Base-by-base conservation (phyloP, 1,139 yeast species). In the Dujonia santamariae region DNA sequence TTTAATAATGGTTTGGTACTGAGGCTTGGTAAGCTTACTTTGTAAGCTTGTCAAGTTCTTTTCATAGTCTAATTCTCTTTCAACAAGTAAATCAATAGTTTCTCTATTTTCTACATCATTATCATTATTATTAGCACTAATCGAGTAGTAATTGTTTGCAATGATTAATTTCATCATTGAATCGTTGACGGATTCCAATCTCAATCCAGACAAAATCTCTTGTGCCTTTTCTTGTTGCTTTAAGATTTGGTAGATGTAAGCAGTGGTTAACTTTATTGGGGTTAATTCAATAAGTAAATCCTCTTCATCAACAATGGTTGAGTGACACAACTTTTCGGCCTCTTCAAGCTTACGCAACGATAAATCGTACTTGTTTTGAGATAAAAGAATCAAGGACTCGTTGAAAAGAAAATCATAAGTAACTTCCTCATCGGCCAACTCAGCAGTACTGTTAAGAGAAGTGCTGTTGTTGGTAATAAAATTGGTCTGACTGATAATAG, bases 261-360 rank as follows among this genome's bases (percentile, higher is more conserved):
- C 83, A 19, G 74, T 73, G 49, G 90, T 94, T 29, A 86, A 58
- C 39, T 72, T 53, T 26, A 85, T 82, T 14, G 94, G 90, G 12
- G 72, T 67, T 19, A 78, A 50, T 51, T 80, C 86, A 21, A 59
- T 46, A 12, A 60, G 48, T 44, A 63, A 56, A 31, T 69, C 75
- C 26, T 64, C 68, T 27, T 69, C 61, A 21, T 57, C 54, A 26
- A 65, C 67, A 32, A 73, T 72, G 23, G 65, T 67, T 5, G 57
- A 53, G 9, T 55, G 40, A 20, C 32, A 27, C 11, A 15, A 27
- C 12, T 28, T 37, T 33, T 70, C 60, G 1, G 95, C 86, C 37
- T 61, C 57, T 21, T 72, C 57, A 36, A 87, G 65, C 24, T 70
- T 48, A 7, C 56, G 53, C 23, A 80, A 54, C 1, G 90, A 76